These are phyloP conservation scores for Neopestalotiopsis rosae DNA, from an alignment of 2,329 filamentous ascomycete genomes.

Conservation along the genomic window DNA sequence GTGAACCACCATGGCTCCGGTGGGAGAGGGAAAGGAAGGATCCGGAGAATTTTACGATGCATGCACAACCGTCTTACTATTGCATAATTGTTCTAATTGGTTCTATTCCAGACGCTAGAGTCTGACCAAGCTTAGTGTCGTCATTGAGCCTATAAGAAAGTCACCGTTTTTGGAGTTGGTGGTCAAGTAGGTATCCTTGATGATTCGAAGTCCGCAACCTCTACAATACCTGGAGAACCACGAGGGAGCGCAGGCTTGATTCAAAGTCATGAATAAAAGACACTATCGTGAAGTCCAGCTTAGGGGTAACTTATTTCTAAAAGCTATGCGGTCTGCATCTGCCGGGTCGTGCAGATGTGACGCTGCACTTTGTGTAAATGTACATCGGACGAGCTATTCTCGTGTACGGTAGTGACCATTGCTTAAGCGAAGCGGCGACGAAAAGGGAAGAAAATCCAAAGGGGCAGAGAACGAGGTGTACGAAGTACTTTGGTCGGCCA, in stretches of 20 bases:
- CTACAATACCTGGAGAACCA: too few species aligned
- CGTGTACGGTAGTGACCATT: not conserved
- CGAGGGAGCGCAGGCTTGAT: too few species aligned
- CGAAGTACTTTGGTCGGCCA: not conserved
- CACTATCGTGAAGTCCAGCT: not conserved
- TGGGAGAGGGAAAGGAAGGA: not conserved
- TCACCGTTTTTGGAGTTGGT: not conserved
- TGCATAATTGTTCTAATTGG: not conserved
- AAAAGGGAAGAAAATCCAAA: not conserved
- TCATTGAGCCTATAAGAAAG: not conserved
- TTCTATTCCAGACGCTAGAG: not conserved
- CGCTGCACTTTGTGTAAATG: not conserved
- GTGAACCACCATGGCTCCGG: not conserved
- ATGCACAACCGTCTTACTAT: not conserved
- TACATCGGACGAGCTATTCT: not conserved
- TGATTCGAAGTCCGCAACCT: not conserved
- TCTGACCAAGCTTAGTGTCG: not conserved
- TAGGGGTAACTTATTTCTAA: not conserved
- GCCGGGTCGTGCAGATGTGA: not conserved
- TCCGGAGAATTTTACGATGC: not conserved
- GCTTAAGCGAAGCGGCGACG: not conserved
- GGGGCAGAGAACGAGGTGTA: not conserved
- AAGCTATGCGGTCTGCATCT: not conserved
- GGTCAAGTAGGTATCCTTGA: not conserved
- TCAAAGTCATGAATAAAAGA: not conserved